Evolutionary conservation across 495 filamentous ascomycete genomes (phyloP), one percentile per base, ranked within the genome.

Genomic region (Massariosphaeria phaeospora): DNA sequence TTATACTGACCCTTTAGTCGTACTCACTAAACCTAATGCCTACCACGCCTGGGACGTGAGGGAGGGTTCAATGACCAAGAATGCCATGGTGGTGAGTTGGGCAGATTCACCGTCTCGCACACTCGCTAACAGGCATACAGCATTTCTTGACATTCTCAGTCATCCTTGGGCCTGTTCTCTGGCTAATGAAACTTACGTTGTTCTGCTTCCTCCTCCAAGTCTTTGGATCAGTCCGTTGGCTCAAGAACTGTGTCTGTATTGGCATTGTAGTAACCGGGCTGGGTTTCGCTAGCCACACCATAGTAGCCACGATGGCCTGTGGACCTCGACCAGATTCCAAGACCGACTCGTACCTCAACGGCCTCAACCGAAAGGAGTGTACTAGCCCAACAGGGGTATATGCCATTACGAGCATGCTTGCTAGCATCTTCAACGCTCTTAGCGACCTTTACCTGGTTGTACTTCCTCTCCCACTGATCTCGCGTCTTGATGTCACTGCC

Each of bases 31-130:
- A 15, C 39, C 48, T 1, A 41, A 48, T 27, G 56, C 42, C 1
- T 49, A 59, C 23, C 56, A 59, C 30, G 48, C 43, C 15, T 59
- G 56, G 56, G 49, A 59, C 30, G 27, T 59, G n/a, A 9, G 18
- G 24, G 17, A 27, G 15, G 1, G 2, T 24, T 13, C n/a, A 1
- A 20, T 53, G 24, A 31, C n/a, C 8, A 54, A 59, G 21, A 31
- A 41, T 1, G 15, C 56, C 10, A 39, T 54, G 8, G 17, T 54
- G 17, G 40, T 52, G 33, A 17, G 40, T n/a, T 15, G 11, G 7
- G 23, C 1, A 44, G 10, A 21, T 34, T 7, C n/a, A 18, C 18
- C 29, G 23, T 17, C 9, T 6, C 8, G 24, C 9, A 39, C 3
- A 2, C 2, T 45, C 18, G 30, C 47, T 52, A 42, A 52, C 39